Conservation (phyloP, 306 rosid species). For the Crotalaria pallida region DNA sequence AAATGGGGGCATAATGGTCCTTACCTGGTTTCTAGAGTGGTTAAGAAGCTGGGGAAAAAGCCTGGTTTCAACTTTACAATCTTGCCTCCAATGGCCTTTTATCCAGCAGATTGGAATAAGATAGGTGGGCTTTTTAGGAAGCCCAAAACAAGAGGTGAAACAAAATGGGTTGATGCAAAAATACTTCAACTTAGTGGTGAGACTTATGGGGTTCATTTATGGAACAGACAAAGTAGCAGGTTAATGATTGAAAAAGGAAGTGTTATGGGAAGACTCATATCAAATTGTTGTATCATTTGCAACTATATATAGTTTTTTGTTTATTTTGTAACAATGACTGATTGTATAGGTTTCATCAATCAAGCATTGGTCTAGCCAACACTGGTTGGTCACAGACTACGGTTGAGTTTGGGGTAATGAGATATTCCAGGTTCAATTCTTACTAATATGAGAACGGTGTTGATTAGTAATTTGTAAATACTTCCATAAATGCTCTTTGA, state of each 20-base stretch:
- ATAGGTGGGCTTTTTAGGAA: slow-evolving; percentile 43
- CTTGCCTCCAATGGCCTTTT: slow-evolving; percentile 56
- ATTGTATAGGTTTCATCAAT: slow-evolving; percentile 7
- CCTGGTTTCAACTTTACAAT: slow-evolving; percentile 39
- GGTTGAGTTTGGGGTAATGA: too few species aligned
- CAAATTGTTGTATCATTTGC: slow-evolving; percentile 50
- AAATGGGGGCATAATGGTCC: slow-evolving; percentile 99
- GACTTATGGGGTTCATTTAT: slow-evolving; percentile 63
- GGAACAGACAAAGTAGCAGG: slow-evolving; percentile 66
- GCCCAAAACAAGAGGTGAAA: slow-evolving; percentile 29
- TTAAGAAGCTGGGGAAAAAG: slow-evolving; percentile 23
- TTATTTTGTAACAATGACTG: not conserved
- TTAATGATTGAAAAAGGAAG: slow-evolving; percentile 62
- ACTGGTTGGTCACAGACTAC: too few species aligned
- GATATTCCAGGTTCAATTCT: too few species aligned
- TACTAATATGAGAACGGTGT: too few species aligned
- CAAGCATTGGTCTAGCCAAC: slow-evolving; percentile 11
- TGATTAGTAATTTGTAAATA: too few species aligned
- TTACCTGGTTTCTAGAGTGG: slow-evolving; percentile 82
- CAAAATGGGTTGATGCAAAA: slow-evolving; percentile 52
- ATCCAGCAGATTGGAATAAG: slow-evolving; percentile 57
- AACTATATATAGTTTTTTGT: slow-evolving; percentile 20
- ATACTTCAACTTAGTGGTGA: slow-evolving; percentile 40
- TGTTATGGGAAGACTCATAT: slow-evolving; percentile 44
- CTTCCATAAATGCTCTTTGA: too few species aligned